These are phyloP conservation scores for Phanerodontia chrysosporium DNA, from an alignment of 768 basidiomycete genomes.

Conservation along the genomic window DNA sequence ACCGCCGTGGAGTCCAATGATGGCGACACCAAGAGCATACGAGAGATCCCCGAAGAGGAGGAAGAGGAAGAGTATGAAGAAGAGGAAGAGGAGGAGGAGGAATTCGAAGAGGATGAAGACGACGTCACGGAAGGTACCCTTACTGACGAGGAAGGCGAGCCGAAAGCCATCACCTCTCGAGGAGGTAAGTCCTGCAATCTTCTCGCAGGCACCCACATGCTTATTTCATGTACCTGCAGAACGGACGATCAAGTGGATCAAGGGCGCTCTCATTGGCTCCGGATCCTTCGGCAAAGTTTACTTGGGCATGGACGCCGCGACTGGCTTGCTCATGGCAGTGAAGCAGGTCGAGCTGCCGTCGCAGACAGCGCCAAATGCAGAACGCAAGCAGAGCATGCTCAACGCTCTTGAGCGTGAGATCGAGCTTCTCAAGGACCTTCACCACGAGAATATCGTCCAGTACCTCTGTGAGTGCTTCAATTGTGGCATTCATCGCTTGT, in stretches of 20 bases:
- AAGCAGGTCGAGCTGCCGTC: constrained; percentile 94
- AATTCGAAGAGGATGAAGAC: constrained; percentile 29
- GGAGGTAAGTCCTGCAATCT: constrained; percentile 47
- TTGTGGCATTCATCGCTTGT: background rate
- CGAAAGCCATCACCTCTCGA: constrained; percentile 49
- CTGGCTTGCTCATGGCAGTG: constrained; percentile 91
- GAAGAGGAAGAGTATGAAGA: constrained; percentile 45
- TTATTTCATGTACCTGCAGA: constrained; percentile 35
- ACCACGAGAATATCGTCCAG: constrained; percentile 96
- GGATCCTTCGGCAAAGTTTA: constrained; percentile 95
- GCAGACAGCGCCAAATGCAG: constrained; percentile 80
- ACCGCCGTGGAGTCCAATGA: constrained; percentile 62
- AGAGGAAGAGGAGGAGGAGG: constrained; percentile 41
- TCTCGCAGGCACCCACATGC: background rate
- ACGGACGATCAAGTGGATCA: constrained; percentile 85
- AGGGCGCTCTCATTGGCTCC: constrained; percentile 91
- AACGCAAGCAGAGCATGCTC: constrained; percentile 91
- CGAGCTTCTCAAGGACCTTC: constrained; percentile 85
- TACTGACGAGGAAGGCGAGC: constrained; percentile 43
- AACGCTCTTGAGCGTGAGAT: constrained; percentile 91
- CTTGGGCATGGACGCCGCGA: constrained; percentile 90
- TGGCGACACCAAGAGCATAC: constrained; percentile 29
- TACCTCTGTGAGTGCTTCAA: constrained; percentile 73
- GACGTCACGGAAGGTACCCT: constrained; percentile 37
- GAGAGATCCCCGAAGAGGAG: constrained; percentile 36